Base-by-base conservation (phyloP, 768 basidiomycete genomes). In the Xanthoconium stramineum region DNA sequence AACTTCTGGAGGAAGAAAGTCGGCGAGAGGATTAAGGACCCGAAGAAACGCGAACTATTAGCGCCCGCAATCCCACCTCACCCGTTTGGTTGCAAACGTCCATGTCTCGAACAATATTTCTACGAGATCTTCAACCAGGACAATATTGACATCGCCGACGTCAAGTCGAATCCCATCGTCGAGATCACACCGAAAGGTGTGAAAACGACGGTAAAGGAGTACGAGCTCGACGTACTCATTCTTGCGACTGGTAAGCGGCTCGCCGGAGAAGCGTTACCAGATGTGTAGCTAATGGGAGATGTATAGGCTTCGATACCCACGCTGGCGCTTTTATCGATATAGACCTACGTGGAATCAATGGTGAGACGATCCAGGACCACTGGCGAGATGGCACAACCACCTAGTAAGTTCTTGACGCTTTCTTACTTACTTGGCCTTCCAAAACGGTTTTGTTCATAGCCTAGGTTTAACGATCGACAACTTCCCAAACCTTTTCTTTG, bases 1-100 rank as follows among this genome's bases (percentile, higher is more conserved):
- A 45, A 35, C 9, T 61, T 61, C 24, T 61, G 52, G 55, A 57
- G 47, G 37, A 52, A 42, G 28, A 61, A 47, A 35, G 51, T 62
- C 8, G 5, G 47, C 3, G 19, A 52, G 32, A 48, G 44, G 7
- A 5, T 61, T 2, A 38, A 54, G 10, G 55, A 58, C 15, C 50
- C 50, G 4, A 38, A 3, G 11, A 61, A 57, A 4, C 43, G 50
- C 3, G 60, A 51, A 5, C 28, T 52, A 3, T 36, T 55, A 12
- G 51, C 60, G 8, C 58, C 54, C 0, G 0, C 12, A 3, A n/a
- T 39, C 4, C 24, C 57, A 8, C 57, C 57, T 7, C 57, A 59
- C 14, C 60, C 60, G 5, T 45, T 59, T 28, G 60, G 36, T 11
- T 49, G 47, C 24, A 50, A 30, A 9, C 37, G 28, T 13, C 17